phyloP scores from a whole-genome alignment of 495 filamentous ascomycete species.

The Staphylotrichum tortipilum region DNA sequence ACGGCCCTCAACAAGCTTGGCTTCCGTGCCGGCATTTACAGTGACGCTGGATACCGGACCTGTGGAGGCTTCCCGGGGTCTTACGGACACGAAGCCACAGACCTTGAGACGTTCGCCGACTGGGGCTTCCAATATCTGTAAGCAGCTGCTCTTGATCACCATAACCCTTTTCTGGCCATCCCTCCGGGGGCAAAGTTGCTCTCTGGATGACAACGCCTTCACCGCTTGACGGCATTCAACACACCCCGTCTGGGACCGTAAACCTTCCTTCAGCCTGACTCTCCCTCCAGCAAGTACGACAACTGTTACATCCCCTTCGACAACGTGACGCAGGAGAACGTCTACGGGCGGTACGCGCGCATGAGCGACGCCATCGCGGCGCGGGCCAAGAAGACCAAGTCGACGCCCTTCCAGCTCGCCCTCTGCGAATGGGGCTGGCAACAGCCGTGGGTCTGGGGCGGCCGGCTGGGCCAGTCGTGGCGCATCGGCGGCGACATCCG shows the following conservation, averaged over 20 bases:
- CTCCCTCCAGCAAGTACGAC: constrained; percentile 49
- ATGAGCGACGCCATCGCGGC: constrained; percentile 25
- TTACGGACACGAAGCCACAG: constrained; percentile 35
- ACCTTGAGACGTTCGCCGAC: constrained; percentile 34
- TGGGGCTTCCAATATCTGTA: constrained; percentile 41
- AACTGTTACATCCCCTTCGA: constrained; percentile 41
- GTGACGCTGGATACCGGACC: constrained; percentile 24
- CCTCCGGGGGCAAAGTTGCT: too few species aligned
- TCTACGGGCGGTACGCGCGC: constrained; percentile 27
- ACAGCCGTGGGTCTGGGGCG: constrained; percentile 33
- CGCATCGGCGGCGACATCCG: constrained; percentile 46
- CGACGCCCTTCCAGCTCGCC: not conserved
- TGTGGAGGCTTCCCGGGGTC: constrained; percentile 30
- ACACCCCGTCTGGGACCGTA: too few species aligned
- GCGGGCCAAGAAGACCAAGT: constrained; percentile 1
- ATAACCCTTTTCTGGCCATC: too few species aligned
- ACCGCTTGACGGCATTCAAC: too few species aligned
- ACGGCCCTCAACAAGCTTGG: constrained; percentile 23
- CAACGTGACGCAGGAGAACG: constrained; percentile 4
- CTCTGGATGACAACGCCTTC: too few species aligned
- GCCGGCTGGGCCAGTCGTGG: constrained; percentile 47
- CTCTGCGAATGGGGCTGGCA: constrained; percentile 36
- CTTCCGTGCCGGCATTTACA: constrained; percentile 29
- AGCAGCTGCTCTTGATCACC: too few species aligned
- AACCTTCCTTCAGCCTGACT: too few species aligned